Evolutionary conservation across 768 basidiomycete genomes (phyloP).

Genomic region (Russula lepida): DNA sequence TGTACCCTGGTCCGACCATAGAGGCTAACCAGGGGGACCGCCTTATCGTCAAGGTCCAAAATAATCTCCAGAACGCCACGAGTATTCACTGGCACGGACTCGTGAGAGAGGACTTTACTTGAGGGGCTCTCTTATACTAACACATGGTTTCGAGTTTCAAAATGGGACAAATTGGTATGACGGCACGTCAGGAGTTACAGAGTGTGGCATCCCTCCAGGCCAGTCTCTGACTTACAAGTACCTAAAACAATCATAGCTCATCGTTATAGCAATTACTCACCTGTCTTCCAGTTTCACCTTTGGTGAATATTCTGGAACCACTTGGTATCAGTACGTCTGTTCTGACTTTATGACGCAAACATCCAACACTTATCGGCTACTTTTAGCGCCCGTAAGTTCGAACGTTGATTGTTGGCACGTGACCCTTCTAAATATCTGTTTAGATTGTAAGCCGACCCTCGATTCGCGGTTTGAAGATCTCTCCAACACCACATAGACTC

Average conservation of each 20-base stretch:
- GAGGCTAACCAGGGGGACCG: conserved; percentile 33
- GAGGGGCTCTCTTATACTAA: neutral
- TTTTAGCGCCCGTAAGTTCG: conserved; percentile 25
- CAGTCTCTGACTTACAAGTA: conserved; percentile 35
- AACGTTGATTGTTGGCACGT: neutral
- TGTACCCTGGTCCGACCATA: conserved; percentile 34
- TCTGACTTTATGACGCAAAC: neutral
- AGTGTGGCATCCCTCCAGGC: conserved; percentile 48
- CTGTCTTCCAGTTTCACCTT: conserved; percentile 30
- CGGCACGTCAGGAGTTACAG: conserved; percentile 38
- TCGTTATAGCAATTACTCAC: neutral
- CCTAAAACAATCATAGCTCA: neutral
- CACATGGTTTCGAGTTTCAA: conserved; percentile 28
- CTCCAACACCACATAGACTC: conserved; percentile 12
- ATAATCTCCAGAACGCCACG: conserved; percentile 29
- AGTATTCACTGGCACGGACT: conserved; percentile 32
- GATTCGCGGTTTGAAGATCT: neutral
- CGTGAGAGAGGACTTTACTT: conserved; percentile 4
- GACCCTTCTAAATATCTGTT: neutral
- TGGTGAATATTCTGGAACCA: conserved; percentile 38
- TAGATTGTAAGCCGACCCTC: conserved; percentile 21
- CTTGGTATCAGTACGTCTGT: conserved; percentile 40
- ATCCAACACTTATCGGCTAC: neutral
- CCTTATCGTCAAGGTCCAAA: conserved; percentile 31
- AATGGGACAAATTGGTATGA: conserved; percentile 42